Percentiles rank a stretch among this genome's conserved stretches.
Evolutionary conservation across 306 rosid species (phyloP).

Genomic region (Trifolium dubium): DNA sequence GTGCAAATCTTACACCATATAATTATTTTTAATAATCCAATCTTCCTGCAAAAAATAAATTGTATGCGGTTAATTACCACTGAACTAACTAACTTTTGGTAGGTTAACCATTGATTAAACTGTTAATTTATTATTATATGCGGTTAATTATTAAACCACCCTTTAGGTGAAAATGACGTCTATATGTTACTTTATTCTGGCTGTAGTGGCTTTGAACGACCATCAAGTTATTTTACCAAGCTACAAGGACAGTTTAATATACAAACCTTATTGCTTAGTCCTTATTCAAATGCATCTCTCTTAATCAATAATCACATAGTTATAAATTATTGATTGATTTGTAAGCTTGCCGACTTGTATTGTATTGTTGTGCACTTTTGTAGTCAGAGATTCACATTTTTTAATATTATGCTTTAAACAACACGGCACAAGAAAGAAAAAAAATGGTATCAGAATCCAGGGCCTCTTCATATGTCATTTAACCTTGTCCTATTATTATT

Average conservation of each 20-base stretch:
- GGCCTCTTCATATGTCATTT: conserved; percentile 13
- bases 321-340: conserved; percentile 27
- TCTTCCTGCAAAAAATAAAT: too few relatives aligned
- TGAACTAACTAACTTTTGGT: not conserved
- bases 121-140: not conserved
- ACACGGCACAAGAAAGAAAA: conserved; percentile 29
- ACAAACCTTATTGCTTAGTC: conserved; percentile 21
- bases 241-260: conserved; percentile 47
- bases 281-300: conserved; percentile 7
- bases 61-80: not conserved
- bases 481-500: conserved; percentile 29
- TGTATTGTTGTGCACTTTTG: conserved; percentile 27
- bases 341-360: conserved; percentile 35
- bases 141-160: conserved; percentile 21
- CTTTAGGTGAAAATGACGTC: conserved; percentile 41
- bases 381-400: conserved; percentile 7
- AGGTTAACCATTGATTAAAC: not conserved
- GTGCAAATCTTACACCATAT: too few relatives aligned
- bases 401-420: conserved; percentile 5
- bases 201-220: conserved; percentile 34
- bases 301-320: conserved; percentile 17
- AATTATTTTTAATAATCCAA: too few relatives aligned
- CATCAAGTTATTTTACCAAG: conserved; percentile 39
- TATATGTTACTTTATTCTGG: conserved; percentile 31
- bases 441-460: conserved; percentile 12